Conservation (phyloP, 1,139 yeast species). For the Saccharomyces hybrid region DNA sequence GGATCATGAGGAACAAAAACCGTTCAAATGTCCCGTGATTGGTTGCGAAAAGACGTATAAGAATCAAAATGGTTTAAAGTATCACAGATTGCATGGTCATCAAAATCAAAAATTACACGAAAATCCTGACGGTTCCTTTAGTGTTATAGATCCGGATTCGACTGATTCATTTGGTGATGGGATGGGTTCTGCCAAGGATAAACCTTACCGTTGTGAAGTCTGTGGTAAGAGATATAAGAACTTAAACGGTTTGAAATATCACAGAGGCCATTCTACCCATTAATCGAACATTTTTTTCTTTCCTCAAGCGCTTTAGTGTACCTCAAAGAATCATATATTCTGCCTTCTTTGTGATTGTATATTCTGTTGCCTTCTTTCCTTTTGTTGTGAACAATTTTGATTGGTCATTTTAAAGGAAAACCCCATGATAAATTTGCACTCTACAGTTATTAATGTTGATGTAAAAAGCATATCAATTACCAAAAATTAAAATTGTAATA, state of each 20-base stretch:
- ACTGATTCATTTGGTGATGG: conserved; percentile 76
- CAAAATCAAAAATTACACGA: conserved; percentile 88
- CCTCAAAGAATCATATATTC: too few species aligned
- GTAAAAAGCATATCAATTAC: too few species aligned
- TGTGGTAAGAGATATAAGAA: conserved; percentile 97
- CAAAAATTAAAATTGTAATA: too few species aligned
- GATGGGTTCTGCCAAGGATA: conserved; percentile 89
- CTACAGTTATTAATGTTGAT: too few species aligned
- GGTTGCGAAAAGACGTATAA: conserved; percentile 97
- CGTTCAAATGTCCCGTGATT: conserved; percentile 94
- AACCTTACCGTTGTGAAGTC: conserved; percentile 96
- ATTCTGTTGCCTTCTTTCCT: too few species aligned
- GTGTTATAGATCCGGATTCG: conserved; percentile 88
- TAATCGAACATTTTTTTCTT: too few species aligned
- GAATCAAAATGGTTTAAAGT: conserved; percentile 93
- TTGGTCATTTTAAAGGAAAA: too few species aligned
- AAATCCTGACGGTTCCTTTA: conserved; percentile 91
- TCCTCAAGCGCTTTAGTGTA: too few species aligned
- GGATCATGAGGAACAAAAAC: conserved; percentile 89
- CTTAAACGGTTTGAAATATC: conserved; percentile 91
- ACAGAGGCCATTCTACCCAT: conserved; percentile 95
- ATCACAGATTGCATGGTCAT: conserved; percentile 94
- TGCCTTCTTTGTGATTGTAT: too few species aligned
- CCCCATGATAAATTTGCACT: too few species aligned
- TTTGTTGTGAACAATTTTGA: too few species aligned